Conservation (phyloP, 768 basidiomycete genomes). For the Boletus reticulatus region DNA sequence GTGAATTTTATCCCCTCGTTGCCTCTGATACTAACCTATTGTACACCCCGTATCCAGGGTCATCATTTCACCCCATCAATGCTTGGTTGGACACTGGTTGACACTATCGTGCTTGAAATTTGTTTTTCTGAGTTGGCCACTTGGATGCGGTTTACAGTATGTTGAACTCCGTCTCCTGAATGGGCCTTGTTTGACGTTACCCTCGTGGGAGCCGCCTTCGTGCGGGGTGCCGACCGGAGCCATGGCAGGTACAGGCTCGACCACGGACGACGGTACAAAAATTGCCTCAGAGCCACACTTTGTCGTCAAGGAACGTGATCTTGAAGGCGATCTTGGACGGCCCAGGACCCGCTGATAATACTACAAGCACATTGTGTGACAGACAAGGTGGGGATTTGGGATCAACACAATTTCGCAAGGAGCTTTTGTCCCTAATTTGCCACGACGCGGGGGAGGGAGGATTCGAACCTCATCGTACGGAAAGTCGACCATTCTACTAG, state of each 20-base stretch:
- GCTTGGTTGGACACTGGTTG: constrained; percentile 14
- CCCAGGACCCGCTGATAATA: constrained; percentile 39
- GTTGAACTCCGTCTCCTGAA: constrained; percentile 9
- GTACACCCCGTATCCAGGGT: too few relatives aligned
- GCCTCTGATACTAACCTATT: too few relatives aligned
- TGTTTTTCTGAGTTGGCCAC: constrained; percentile 41
- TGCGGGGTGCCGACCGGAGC: constrained; percentile 20
- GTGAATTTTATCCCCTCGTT: too few relatives aligned
- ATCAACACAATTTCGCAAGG: too few relatives aligned
- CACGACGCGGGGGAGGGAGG: too few relatives aligned
- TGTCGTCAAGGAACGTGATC: constrained; percentile 37
- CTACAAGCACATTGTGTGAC: neutral
- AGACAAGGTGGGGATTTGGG: too few relatives aligned
- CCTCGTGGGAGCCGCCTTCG: constrained; percentile 26
- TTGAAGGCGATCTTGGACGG: constrained; percentile 35
- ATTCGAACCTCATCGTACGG: too few relatives aligned
- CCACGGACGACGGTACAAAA: neutral
- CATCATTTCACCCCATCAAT: neutral
- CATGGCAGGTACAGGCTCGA: neutral
- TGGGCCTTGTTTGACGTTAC: too few relatives aligned
- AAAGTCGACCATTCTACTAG: too few relatives aligned
- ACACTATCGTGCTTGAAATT: constrained; percentile 38
- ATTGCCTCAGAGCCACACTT: constrained; percentile 31
- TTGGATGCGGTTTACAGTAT: constrained; percentile 39
- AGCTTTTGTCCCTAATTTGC: too few relatives aligned